phyloP scores from a whole-genome alignment of 257 asterid genomes.

The Agastache rugosa region DNA sequence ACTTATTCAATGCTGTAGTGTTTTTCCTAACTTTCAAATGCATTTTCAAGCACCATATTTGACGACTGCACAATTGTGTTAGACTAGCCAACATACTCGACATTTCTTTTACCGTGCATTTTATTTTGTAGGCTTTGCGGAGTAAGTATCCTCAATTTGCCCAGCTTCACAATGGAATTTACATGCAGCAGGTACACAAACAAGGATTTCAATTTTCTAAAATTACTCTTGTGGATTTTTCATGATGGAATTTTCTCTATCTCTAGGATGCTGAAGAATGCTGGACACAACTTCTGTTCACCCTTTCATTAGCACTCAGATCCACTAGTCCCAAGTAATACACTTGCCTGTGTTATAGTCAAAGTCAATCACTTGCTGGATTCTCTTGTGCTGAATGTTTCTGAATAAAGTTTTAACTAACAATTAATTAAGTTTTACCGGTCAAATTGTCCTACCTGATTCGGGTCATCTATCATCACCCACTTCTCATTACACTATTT shows the following conservation, averaged over 20 bases:
- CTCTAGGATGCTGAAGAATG: constrained; percentile 99
- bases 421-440: constrained; percentile 2
- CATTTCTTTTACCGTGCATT: constrained; percentile 16
- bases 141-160: constrained; percentile 98
- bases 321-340: constrained; percentile 68
- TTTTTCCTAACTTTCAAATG: constrained; percentile 28
- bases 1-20: background rate
- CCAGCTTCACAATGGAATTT: constrained; percentile 91
- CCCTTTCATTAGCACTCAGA: constrained; percentile 83
- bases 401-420: background rate
- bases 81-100: constrained; percentile 10
- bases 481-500: constrained; percentile 20
- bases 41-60: constrained; percentile 10
- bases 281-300: constrained; percentile 92
- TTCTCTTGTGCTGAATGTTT: constrained; percentile 29
- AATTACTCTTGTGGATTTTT: constrained; percentile 27
- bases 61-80: constrained; percentile 4
- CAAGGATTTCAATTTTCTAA: constrained; percentile 13
- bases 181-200: constrained; percentile 91
- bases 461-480: constrained; percentile 12
- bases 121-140: constrained; percentile 71
- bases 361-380: constrained; percentile 14
- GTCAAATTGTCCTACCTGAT: constrained; percentile 8
- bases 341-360: constrained; percentile 26
- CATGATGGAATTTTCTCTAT: constrained; percentile 30